Base-by-base conservation (phyloP, 495 filamentous ascomycete genomes). In the Baudoinia panamericana region DNA sequence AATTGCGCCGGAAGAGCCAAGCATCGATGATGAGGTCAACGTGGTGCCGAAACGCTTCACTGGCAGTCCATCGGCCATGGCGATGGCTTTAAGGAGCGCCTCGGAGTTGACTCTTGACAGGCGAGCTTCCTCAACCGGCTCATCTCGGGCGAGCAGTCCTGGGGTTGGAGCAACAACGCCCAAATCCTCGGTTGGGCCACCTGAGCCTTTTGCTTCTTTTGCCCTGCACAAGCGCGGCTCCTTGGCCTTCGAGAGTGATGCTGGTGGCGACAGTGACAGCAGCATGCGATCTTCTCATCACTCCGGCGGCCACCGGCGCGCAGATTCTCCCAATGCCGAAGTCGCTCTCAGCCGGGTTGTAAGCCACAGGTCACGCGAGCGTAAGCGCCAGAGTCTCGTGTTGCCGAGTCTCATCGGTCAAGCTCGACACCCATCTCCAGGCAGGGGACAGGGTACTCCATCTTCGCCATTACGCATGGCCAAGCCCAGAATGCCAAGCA, bases 281-380 rank as follows among this genome's bases (percentile, higher is more conserved):
- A 95, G 88, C 56, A 69, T 80, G 21, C 63, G 71, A 39, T 86
- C 85, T n/a, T 83, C 82, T 1, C 62, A 76, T 13, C 68, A 77
- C 13, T 70, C 68, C 12, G 43, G 21, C 4, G 23, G 33, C 21
- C 30, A 36, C 15, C 63, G 69, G 41, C 73, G 83, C 43, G 88
- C 83, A 4, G 86, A 95, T 45, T 96, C 92, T 7, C 90, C 90
- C 5, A 78, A 79, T 42, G 93, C 87, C 18, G 90, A 95, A 41
- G 72, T 80, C 28, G 78, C 78, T 46, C 62, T 94, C 19, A 68
- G 70, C 26, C 66, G 79, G 33, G 70, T 79, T 42, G 67, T 78
- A 15, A 81, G 78, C 53, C 29, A 23, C 13, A 41, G 50, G 9
- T 75, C 77, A 5, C 65, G 74, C 21, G 83, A 90, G 38, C 74